Base-by-base conservation (phyloP, 805 yeast species). In the Danielia reshetovae region DNA sequence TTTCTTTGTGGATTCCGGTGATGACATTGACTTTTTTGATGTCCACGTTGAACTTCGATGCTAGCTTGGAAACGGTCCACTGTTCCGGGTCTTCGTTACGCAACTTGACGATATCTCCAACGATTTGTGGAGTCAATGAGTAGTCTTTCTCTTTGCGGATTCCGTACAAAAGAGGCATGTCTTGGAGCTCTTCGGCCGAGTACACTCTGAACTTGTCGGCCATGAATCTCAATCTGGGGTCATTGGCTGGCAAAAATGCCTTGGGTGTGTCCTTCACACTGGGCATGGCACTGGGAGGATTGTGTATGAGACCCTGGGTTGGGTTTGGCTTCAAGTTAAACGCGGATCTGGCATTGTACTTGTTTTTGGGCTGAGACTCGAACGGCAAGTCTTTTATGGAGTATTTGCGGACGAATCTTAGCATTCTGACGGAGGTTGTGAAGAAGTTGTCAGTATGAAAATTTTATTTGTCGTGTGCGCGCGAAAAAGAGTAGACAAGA, bases 331-430 rank as follows among this genome's bases (percentile, higher is more conserved):
- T 73, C 56, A 82, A 77, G 53, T 81, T 84, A 48, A 70, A 74
- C 7, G 86, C 80, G 15, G 90, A 82, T 38, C 78, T 66, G 7
- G 77, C 70, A 55, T 84, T 81, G 62, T 67, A 84, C 43, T 71
- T 68, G 37, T 80, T 67, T 19, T 35, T 68, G 18, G 84, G 82
- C 29, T 56, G 55, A 10, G 65, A 50, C 34, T 63, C 62, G 40
- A 46, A 55, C 12, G 68, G 66, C 27, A 65, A 39, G 39, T 39
- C 32, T 36, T 51, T 50, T 40, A 44, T 33, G 19, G 50, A 44
- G 34, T 43, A 35, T 12, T 29, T 36, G 27, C 50, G 36, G 24
- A 42, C 38, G n/a, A 29, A 18, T 40, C 41, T 35, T 21, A 40
- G 29, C 39, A 39, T 43, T n/a, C n/a, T n/a, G n/a, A n/a, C n/a